A percentile compares a stretch with the other conserved stretches of the same genome.
Evolutionary conservation across 352 stramenopile genomes (phyloP).

Genomic region (Pythium plurisporium): DNA sequence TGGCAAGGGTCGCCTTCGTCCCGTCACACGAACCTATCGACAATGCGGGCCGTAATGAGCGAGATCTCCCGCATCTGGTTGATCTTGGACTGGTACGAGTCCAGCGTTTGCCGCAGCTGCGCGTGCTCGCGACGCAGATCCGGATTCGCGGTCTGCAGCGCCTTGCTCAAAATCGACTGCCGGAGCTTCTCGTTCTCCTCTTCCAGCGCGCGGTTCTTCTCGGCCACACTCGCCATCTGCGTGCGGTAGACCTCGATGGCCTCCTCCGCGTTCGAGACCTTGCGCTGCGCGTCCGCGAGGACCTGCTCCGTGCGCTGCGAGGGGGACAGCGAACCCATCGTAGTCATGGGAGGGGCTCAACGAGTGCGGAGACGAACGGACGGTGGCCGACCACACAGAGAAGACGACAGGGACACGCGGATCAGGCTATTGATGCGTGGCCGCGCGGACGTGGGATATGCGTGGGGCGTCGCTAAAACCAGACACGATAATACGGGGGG

Average conservation of each 20-base stretch:
- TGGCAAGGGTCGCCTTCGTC: too few relatives aligned
- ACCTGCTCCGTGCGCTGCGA: slow-evolving; percentile 28
- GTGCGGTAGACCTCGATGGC: slow-evolving; percentile 46
- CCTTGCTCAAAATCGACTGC: slow-evolving; percentile 68
- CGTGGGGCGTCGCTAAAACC: too few relatives aligned
- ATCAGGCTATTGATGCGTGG: too few relatives aligned
- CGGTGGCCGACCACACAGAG: too few relatives aligned
- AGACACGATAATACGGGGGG: too few relatives aligned
- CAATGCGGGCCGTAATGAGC: slow-evolving; percentile 76
- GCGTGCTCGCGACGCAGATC: slow-evolving; percentile 79
- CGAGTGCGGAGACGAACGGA: too few relatives aligned
- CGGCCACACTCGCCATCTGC: slow-evolving; percentile 43
- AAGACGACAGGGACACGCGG: too few relatives aligned
- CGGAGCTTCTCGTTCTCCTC: slow-evolving; percentile 82
- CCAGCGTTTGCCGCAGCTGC: slow-evolving; percentile 78
- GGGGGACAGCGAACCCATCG: slow-evolving; percentile 23
- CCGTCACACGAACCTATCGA: slow-evolving; percentile 53
- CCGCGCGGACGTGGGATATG: too few relatives aligned
- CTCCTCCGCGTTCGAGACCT: slow-evolving; percentile 71
- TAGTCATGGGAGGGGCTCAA: slow-evolving; percentile 28
- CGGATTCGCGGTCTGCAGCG: slow-evolving; percentile 69
- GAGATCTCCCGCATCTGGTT: slow-evolving; percentile 86
- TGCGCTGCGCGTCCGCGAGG: slow-evolving; percentile 65
- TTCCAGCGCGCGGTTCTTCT: slow-evolving; percentile 72
- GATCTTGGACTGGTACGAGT: slow-evolving; percentile 88